Base-by-base conservation (phyloP, 768 basidiomycete species). In the Multifurca ochricompacta region DNA sequence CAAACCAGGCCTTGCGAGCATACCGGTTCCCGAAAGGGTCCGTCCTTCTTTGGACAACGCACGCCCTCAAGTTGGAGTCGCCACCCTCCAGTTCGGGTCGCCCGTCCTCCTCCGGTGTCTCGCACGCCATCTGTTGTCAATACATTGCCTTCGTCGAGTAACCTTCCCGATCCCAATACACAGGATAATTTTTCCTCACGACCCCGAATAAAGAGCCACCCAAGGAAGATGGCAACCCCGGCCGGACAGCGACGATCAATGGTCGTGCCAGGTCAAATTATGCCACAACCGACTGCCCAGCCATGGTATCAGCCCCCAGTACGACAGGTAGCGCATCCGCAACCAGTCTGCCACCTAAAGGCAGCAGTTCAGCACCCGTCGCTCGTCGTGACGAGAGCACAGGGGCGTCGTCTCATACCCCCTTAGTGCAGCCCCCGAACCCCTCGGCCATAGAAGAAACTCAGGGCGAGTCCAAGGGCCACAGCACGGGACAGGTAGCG, bases 121-220 rank as follows among this genome's bases (percentile, higher is more conserved):
- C 48, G 48, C 25, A 27, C 37, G 1, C 4, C 37, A 7, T 19
- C 34, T 7, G 14, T 34, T 23, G 23, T 27, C 11, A 43, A 37
- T 7, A 23, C 23, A 40, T 8, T 10, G 10, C 8, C 35, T 25
- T 36, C 36, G 1, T 23, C 25, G 14, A 42, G 34, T 5, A 25
- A 3, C 5, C 6, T 18, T 9, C 13, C 48, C 7, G 28, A 13
- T 8, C 31, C 49, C 5, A 35, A 55, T 27, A 7, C n/a, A 7
- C 21, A 34, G 19, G 41, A 19, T 8, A 18, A 30, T 37, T 6
- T 23, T 23, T 49, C 48, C 40, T 55, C 54, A 11, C 35, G 48
- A 3, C 30, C 47, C 28, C 43, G 31, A 23, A 46, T 56, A 34
- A 56, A 51, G 42, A 46, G 43, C 31, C 54, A 56, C 23, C 54